Evolutionary conservation across 495 filamentous ascomycete genomes (phyloP).

Genomic region (Penicillium antarcticum): DNA sequence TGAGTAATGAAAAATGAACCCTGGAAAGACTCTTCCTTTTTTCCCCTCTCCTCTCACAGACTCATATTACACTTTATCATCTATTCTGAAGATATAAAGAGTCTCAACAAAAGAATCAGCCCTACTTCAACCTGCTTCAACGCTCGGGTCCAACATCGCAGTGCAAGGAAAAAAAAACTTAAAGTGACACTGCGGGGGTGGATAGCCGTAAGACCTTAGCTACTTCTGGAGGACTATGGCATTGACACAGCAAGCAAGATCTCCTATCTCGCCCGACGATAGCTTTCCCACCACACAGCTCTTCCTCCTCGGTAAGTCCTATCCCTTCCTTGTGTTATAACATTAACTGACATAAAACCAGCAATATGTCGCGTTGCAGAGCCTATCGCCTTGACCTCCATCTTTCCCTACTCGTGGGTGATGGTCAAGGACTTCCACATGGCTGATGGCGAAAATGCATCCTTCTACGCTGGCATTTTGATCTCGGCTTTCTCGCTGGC

Average conservation of each 20-base stretch:
- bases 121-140: too few relatives aligned
- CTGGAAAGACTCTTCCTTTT: background rate
- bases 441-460: slow-evolving; percentile 65
- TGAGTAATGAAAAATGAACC: background rate
- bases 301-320: slow-evolving; percentile 63
- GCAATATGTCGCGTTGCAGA: slow-evolving; percentile 80
- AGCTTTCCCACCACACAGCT: slow-evolving; percentile 74
- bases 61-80: too few relatives aligned
- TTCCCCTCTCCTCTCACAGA: background rate
- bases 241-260: slow-evolving; percentile 51
- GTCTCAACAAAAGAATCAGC: too few relatives aligned
- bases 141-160: background rate
- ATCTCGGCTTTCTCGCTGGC: slow-evolving; percentile 80
- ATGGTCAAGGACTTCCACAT: slow-evolving; percentile 72
- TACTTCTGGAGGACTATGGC: slow-evolving; percentile 43
- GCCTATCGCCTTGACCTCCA: slow-evolving; percentile 82
- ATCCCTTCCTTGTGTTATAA: background rate
- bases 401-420: slow-evolving; percentile 85
- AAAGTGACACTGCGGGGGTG: slow-evolving; percentile 21
- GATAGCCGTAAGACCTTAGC: slow-evolving; percentile 49
- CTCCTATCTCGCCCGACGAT: slow-evolving; percentile 29
- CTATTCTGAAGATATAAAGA: too few relatives aligned
- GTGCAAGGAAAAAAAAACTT: slow-evolving; percentile 1
- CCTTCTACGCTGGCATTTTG: slow-evolving; percentile 80
- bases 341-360: slow-evolving; percentile 24